Base-by-base conservation (phyloP, 805 yeast species). In the Kodamaea leandrae region DNA sequence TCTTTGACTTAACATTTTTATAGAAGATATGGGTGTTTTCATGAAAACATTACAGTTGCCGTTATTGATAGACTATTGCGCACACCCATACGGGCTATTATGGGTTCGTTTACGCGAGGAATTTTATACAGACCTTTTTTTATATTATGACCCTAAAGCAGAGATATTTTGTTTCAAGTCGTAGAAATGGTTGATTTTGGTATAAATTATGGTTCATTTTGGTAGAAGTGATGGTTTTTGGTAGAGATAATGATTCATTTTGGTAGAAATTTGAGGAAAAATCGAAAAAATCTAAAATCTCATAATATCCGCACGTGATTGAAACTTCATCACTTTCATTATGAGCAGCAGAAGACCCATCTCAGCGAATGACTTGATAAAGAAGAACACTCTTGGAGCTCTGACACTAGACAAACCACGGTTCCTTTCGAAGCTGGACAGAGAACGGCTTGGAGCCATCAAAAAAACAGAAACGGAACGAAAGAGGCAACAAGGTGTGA, bases 341-440 rank as follows among this genome's bases (percentile, higher is more conserved):
- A 17, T 6, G 6, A 38, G 32, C 37, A 38, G 41, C 18, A 19
- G 41, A 32, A 46, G 64, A 38, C 64, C 64, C 2, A 38, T 50
- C 17, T 53, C 66, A 13, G 51, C 57, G 1, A 60, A 58, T 9
- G 57, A 58, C 5, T 42, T 60, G 20, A 17, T 58, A 10, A 32
- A 42, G 23, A 41, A 42, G 16, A 47, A 48, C 29, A 39, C 34
- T 2, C 41, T 32, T 6, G 40, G 32, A 13, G 33, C 24, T 6
- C 26, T 14, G 7, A 21, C n/a, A 13, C 15, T 24, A n/a, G 16
- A 21, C n/a, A 48, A 48, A 25, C 63, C 63, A 6, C 48, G 37
- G 37, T 60, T 53, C 29, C 39, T 60, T 6, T 39, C 60, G 12
- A 57, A 54, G 30, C 38, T 30, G 23, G 50, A 56, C 32, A 42